Conservation (phyloP, 495 filamentous ascomycete species). For the Neohortaea acidophila region DNA sequence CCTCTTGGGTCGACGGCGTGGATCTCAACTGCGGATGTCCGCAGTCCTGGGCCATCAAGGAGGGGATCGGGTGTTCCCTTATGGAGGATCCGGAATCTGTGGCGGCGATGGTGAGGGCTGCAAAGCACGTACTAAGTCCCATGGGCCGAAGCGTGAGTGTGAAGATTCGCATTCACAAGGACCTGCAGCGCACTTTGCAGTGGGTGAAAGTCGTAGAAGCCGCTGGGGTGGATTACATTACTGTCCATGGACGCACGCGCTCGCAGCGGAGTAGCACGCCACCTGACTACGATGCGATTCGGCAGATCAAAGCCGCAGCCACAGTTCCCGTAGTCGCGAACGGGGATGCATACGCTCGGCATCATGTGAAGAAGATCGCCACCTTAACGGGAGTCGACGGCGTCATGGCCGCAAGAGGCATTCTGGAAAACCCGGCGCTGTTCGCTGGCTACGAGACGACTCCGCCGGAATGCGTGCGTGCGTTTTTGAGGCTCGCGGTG, state of each 20-base stretch:
- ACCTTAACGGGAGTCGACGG: constrained; percentile 22
- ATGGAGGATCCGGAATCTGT: constrained; percentile 47
- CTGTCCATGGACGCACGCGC: constrained; percentile 46
- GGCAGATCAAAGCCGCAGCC: constrained; percentile 29
- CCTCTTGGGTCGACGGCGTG: constrained; percentile 44
- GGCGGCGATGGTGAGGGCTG: constrained; percentile 40
- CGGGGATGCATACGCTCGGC: constrained; percentile 44
- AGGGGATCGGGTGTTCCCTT: constrained; percentile 44
- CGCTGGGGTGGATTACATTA: constrained; percentile 38
- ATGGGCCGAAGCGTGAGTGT: constrained; percentile 38
- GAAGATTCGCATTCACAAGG: constrained; percentile 50
- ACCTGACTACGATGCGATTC: constrained; percentile 45
- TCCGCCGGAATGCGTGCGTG: constrained; percentile 44
- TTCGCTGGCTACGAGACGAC: constrained; percentile 40
- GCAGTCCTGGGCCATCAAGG: constrained; percentile 51
- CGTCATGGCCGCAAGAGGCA: constrained; percentile 49
- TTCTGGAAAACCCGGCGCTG: constrained; percentile 47
- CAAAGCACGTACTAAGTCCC: constrained; percentile 24
- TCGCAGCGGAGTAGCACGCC: constrained; percentile 39
- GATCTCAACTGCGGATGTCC: constrained; percentile 58
- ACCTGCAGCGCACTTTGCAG: constrained; percentile 31
- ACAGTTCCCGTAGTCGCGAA: constrained; percentile 44
- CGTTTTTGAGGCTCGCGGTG: constrained; percentile 38
- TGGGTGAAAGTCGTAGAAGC: constrained; percentile 22
- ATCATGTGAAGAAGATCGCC: constrained; percentile 22